A percentile compares a stretch with the other conserved stretches of the same genome.
Conservation (phyloP, 2,329 filamentous ascomycete species). For the Xylariomycetidae sp. region DNA sequence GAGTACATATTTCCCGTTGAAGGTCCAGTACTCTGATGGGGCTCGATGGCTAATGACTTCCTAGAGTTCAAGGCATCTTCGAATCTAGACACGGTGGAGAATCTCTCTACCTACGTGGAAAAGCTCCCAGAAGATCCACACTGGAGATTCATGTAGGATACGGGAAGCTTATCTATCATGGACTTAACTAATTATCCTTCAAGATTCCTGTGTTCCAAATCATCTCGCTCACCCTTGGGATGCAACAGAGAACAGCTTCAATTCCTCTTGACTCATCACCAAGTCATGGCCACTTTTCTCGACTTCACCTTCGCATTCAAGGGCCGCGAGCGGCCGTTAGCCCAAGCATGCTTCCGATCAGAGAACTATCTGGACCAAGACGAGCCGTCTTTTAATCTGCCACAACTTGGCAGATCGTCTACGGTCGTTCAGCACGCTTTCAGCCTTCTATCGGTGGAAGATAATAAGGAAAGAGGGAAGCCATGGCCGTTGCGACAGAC, state of each 20-base stretch:
- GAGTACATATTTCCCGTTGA: no score
- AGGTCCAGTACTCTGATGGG: no score
- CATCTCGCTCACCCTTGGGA: slow-evolving; percentile 10
- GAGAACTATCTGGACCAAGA: slow-evolving; percentile 13
- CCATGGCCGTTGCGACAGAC: slow-evolving; percentile 17
- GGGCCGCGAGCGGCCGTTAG: slow-evolving; percentile 4
- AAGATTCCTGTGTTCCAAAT: neutral
- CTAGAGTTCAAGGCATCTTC: no score
- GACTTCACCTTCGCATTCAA: slow-evolving; percentile 16
- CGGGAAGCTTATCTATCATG: no score
- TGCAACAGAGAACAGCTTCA: slow-evolving; percentile 15
- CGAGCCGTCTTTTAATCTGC: slow-evolving; percentile 2
- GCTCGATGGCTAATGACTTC: no score
- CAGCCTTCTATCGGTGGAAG: slow-evolving; percentile 15
- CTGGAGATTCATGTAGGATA: no score
- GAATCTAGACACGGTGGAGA: no score
- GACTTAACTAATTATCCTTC: no score
- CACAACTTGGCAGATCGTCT: slow-evolving; percentile 8
- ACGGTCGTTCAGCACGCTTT: slow-evolving; percentile 16
- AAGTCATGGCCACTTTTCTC: slow-evolving; percentile 19
- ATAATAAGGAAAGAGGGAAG: no score
- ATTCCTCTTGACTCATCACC: slow-evolving; percentile 14
- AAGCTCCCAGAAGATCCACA: no score
- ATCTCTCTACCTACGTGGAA: no score
- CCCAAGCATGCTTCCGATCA: slow-evolving; percentile 9